Conservation (phyloP, 306 rosid species). For the Cicer bijugum region DNA sequence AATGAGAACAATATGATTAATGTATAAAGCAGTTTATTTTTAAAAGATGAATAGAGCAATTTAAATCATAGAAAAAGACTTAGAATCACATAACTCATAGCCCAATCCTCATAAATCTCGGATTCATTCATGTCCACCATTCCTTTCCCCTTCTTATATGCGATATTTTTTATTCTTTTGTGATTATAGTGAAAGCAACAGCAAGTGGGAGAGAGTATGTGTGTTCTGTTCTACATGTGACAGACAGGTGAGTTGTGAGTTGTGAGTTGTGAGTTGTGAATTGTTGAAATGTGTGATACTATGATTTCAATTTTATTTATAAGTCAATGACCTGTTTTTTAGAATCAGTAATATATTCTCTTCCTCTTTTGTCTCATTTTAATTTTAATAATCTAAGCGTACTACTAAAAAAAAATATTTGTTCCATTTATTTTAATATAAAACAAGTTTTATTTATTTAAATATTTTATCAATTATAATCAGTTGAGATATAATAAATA, state of each 20-base stretch:
- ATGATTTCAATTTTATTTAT: no score
- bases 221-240: neutral
- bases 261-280: neutral
- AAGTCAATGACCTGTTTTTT: no score
- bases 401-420: no score
- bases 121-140: neutral
- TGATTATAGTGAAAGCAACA: neutral
- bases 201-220: neutral
- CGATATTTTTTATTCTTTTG: neutral
- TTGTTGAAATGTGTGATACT: neutral
- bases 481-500: no score
- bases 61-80: slow-evolving; percentile 24
- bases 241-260: neutral
- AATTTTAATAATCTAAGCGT: no score
- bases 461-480: no score
- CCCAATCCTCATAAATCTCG: neutral
- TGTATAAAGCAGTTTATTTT: slow-evolving; percentile 23
- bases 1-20: slow-evolving; percentile 20
- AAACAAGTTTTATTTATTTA: no score
- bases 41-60: slow-evolving; percentile 3
- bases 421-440: no score
- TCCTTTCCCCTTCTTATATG: neutral
- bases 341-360: no score
- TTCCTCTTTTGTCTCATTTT: no score
- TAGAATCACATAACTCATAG: slow-evolving; percentile 17